Evolutionary conservation across 1,284 basidiomycete genomes (phyloP).

Genomic region (Leucoagaricus sp.): DNA sequence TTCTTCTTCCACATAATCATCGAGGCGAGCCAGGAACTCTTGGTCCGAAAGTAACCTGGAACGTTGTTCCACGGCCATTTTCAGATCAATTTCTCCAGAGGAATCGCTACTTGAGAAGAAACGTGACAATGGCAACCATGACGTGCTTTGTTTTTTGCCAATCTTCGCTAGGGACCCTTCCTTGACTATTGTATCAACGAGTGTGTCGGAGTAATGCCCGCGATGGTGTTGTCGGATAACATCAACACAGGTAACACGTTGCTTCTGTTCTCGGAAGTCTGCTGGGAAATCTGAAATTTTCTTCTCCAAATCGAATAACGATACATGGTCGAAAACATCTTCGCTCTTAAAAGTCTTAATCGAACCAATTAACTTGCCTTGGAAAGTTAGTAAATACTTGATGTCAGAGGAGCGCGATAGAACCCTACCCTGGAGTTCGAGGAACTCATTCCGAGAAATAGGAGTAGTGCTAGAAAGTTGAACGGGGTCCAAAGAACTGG

Average conservation of each 20-base stretch:
- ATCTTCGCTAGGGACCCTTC: not conserved
- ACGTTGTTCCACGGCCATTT: not conserved
- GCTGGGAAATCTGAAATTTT: not conserved
- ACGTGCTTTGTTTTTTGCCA: not conserved
- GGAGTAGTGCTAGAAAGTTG: not conserved
- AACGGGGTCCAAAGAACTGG: not conserved
- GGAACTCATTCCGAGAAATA: not conserved
- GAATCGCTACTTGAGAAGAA: not conserved
- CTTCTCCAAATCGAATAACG: not conserved
- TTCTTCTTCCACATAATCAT: not conserved
- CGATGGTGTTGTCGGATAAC: not conserved
- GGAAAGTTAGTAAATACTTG: too few relatives aligned
- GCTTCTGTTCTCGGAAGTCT: slow-evolving; percentile 5
- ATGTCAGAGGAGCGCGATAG: not conserved
- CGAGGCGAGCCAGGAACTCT: not conserved
- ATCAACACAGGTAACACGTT: slow-evolving; percentile 1
- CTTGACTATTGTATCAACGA: not conserved
- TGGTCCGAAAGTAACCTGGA: not conserved
- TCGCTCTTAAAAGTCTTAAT: not conserved
- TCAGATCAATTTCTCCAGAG: not conserved
- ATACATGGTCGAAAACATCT: not conserved
- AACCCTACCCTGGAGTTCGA: not conserved
- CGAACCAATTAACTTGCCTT: not conserved
- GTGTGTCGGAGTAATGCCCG: not conserved
- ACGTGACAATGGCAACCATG: not conserved